phyloP scores from a whole-genome alignment of 2,329 filamentous ascomycete genomes.

The Colletotrichum spinosum region DNA sequence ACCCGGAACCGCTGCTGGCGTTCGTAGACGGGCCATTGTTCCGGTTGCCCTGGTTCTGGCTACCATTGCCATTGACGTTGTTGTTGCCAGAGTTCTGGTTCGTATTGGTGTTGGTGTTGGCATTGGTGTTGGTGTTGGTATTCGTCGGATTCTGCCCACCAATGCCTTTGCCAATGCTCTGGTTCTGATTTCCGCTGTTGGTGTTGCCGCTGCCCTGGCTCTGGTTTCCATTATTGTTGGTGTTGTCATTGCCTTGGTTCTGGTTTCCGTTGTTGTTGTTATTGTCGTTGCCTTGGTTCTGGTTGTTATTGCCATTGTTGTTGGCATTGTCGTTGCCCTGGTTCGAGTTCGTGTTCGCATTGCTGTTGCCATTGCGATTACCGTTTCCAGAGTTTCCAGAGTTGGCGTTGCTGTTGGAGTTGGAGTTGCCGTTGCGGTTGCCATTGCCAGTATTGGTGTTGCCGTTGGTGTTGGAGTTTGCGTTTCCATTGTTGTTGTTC shows the following conservation, averaged over 20 bases:
- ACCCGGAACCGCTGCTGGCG: conserved; percentile 14
- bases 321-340: background rate
- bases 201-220: conserved; percentile 1
- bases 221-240: background rate
- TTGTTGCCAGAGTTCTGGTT: background rate
- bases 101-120: too few relatives aligned
- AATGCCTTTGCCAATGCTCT: background rate
- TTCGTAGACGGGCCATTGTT: background rate
- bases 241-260: conserved; percentile 1
- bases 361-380: background rate
- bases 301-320: conserved; percentile 8
- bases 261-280: background rate
- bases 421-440: background rate
- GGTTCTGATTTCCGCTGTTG: conserved; percentile 3
- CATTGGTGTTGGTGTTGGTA: background rate
- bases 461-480: background rate
- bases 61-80: background rate
- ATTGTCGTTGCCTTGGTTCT: background rate
- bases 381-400: too few relatives aligned
- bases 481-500: background rate
- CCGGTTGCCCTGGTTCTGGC: conserved; percentile 1
- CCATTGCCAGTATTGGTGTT: background rate
- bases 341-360: background rate
- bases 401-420: conserved; percentile 8
- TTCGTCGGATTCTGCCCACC: conserved; percentile 4